phyloP scores from a whole-genome alignment of 2,329 filamentous ascomycete genomes.

The Hawksworthiomyces lignivorus region DNA sequence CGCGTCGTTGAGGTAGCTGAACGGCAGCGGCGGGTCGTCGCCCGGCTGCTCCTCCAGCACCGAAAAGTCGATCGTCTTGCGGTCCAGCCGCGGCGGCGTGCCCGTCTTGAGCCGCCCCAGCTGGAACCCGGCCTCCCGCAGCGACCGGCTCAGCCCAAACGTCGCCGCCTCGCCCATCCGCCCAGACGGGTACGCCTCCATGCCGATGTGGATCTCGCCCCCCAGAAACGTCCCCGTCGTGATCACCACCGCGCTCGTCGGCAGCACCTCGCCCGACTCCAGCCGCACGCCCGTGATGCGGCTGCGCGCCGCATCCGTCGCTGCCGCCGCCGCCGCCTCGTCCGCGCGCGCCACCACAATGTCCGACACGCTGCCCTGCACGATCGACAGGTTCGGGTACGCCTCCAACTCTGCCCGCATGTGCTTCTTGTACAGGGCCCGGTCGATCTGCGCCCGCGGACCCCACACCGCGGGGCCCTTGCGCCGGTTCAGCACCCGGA shows the following conservation, averaged over 20 bases:
- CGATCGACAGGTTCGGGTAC: slow-evolving; percentile 71
- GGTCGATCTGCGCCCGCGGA: slow-evolving; percentile 90
- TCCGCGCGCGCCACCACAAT: slow-evolving; percentile 65
- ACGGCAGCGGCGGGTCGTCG: slow-evolving; percentile 79
- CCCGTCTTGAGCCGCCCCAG: slow-evolving; percentile 91
- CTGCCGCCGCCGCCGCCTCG: slow-evolving; percentile 24
- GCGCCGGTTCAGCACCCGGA: slow-evolving; percentile 75
- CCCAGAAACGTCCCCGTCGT: slow-evolving; percentile 94
- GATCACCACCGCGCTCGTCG: slow-evolving; percentile 77
- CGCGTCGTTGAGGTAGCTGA: slow-evolving; percentile 77
- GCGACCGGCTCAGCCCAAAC: slow-evolving; percentile 82
- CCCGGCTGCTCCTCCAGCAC: slow-evolving; percentile 66
- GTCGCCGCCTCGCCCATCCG: slow-evolving; percentile 92
- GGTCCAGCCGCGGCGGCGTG: slow-evolving; percentile 81
- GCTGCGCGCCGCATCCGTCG: slow-evolving; percentile 27
- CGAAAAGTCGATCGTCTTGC: slow-evolving; percentile 71
- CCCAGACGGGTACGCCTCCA: slow-evolving; percentile 77
- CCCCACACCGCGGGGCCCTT: slow-evolving; percentile 98
- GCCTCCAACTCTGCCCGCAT: slow-evolving; percentile 79
- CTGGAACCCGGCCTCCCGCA: slow-evolving; percentile 80
- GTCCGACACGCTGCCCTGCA: slow-evolving; percentile 85
- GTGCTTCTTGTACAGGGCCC: slow-evolving; percentile 76
- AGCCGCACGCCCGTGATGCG: slow-evolving; percentile 79
- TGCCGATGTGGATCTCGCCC: slow-evolving; percentile 91
- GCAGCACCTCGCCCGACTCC: slow-evolving; percentile 78